These are phyloP conservation scores for Tulasnella sp. DNA, from an alignment of 768 basidiomycete species.

Conservation along the genomic window DNA sequence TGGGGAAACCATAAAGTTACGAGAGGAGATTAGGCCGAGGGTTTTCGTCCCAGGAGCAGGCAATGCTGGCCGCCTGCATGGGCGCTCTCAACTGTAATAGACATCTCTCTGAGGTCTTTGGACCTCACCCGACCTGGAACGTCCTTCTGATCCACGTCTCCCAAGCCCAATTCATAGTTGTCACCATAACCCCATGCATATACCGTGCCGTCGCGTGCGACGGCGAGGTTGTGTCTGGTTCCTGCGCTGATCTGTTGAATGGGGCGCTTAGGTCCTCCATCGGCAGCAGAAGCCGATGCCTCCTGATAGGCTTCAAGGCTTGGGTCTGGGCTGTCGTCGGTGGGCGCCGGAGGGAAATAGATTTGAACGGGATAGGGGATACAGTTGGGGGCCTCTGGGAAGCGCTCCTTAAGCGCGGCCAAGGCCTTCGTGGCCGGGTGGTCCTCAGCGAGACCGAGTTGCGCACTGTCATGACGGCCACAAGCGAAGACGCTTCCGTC, in stretches of 20 bases:
- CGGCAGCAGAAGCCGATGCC: neutral
- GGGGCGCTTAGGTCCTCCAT: slow-evolving; percentile 33
- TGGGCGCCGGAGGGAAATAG: slow-evolving; percentile 41
- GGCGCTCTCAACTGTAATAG: slow-evolving; percentile 19
- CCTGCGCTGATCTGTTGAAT: slow-evolving; percentile 41
- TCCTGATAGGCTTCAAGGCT: slow-evolving; percentile 27
- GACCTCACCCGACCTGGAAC: slow-evolving; percentile 25
- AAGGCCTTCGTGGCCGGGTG: slow-evolving; percentile 35
- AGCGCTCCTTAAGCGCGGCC: slow-evolving; percentile 14
- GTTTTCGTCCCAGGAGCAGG: slow-evolving; percentile 22
- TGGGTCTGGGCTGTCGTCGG: slow-evolving; percentile 36
- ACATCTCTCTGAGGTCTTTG: slow-evolving; percentile 23
- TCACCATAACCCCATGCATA: slow-evolving; percentile 43
- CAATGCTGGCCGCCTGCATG: slow-evolving; percentile 28
- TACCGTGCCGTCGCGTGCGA: slow-evolving; percentile 39
- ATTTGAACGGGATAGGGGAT: slow-evolving; percentile 32
- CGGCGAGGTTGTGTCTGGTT: slow-evolving; percentile 41
- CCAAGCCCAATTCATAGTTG: slow-evolving; percentile 40
- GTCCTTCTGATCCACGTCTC: slow-evolving; percentile 34
- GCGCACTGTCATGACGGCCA: slow-evolving; percentile 78
- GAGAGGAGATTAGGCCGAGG: neutral
- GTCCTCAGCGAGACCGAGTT: slow-evolving; percentile 59
- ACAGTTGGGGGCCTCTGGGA: neutral
- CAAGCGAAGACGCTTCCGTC: slow-evolving; percentile 81
- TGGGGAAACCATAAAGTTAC: neutral